Base-by-base conservation (phyloP, 2,329 filamentous ascomycete species). In the Colletotrichum aenigma region DNA sequence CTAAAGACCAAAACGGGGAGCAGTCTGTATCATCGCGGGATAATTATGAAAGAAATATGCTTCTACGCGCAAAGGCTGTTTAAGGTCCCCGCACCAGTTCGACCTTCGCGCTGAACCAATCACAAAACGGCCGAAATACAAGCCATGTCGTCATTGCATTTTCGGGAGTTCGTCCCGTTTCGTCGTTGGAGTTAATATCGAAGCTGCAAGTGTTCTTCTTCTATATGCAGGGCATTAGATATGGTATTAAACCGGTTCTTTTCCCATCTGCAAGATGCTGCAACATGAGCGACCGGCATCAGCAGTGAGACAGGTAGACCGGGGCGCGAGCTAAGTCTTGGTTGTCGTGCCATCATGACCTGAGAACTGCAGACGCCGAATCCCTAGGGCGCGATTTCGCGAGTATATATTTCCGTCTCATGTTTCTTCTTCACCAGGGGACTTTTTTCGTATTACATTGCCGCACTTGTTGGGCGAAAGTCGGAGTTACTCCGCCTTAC, bases 401-500 rank as follows among this genome's bases (percentile, higher is more conserved):
- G 4, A 36, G 21, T 38, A 64, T 38, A 38, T 36, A 64, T 38
- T 32, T 34, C 61, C 61, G 61, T 38, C 18, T 26, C 32, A 21
- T 64, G 28, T 64, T 64, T 38, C 34, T 61, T 34, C 8, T 64
- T 38, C 15, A 2, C 36, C 13, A 16, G 13, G 18, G 3, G 9
- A n/a, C 4, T 3, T 26, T 36, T 32, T 64, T 38, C 24, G 21
- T 43, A 26, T 43, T 30, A 61, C 21, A 4, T 18, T 28, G 26
- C 16, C 21, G 62, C 16, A 43, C 2, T 61, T 16, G 34, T 18
- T 56, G 21, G 26, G 34, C 15, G 48, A 28, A 26, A 61, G 34
- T 74, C 66, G 56, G 71, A 67, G 60, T 61, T 68, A 36, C 71
- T 74, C 71, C 67, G 71, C 71, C 28, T 21, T 15, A 74, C 71